Evolutionary conservation across 345 rosid genomes (phyloP).

Genomic region (Crucihimalaya himalaica): DNA sequence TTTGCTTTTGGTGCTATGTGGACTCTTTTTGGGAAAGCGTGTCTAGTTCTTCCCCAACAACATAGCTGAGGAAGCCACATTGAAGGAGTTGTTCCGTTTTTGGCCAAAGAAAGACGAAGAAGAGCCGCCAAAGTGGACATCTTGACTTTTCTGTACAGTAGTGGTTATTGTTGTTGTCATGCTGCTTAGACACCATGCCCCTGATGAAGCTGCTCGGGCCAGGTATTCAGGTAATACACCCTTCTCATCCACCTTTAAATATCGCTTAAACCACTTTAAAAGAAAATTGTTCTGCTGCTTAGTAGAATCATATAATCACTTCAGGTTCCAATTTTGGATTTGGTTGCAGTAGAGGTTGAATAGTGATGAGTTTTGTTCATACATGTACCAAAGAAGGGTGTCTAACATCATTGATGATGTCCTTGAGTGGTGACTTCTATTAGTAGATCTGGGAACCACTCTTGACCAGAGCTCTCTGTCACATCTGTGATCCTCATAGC

Average conservation of each 20-base stretch:
- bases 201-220: slow-evolving; percentile 99
- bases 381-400: slow-evolving; percentile 95
- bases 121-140: slow-evolving; percentile 94
- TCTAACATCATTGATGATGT: slow-evolving; percentile 97
- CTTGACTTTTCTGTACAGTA: slow-evolving; percentile 80
- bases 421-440: slow-evolving; percentile 98
- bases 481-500: too few relatives aligned
- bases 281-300: not conserved
- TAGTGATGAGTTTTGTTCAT: slow-evolving; percentile 32
- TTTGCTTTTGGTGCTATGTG: slow-evolving; percentile 71
- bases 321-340: not conserved
- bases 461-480: too few relatives aligned
- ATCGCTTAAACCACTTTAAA: not conserved
- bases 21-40: slow-evolving; percentile 84
- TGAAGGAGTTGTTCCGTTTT: slow-evolving; percentile 91
- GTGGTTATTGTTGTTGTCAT: slow-evolving; percentile 75
- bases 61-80: slow-evolving; percentile 99
- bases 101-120: slow-evolving; percentile 99
- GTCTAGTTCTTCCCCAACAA: slow-evolving; percentile 96
- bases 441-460: too few relatives aligned
- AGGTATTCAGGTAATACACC: slow-evolving; percentile 68
- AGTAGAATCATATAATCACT: not conserved
- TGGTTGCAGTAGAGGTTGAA: slow-evolving; percentile 9
- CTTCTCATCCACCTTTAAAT: slow-evolving; percentile 5
- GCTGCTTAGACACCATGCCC: slow-evolving; percentile 94